phyloP scores from a whole-genome alignment of 805 yeast genomes.

The Candida verbasci region DNA sequence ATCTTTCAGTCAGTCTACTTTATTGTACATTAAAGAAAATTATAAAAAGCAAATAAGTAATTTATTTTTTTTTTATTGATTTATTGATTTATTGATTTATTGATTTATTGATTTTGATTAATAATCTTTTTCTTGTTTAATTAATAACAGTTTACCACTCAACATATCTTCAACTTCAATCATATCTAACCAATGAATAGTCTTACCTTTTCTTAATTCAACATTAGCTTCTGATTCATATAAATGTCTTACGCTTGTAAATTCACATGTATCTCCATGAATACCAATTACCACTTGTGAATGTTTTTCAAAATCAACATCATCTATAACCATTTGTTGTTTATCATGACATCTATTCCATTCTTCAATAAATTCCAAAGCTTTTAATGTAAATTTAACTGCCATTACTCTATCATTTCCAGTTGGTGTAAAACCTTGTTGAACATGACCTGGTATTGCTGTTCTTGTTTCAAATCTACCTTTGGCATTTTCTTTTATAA shows the following conservation, averaged over 20 bases:
- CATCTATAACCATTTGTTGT: conserved; percentile 1
- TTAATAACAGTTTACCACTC: conserved; percentile 60
- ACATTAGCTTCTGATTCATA: conserved; percentile 61
- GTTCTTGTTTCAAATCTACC: conserved; percentile 73
- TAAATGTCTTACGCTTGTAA: conserved; percentile 51
- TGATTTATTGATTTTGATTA: no score
- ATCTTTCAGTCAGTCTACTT: neutral
- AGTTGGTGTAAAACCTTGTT: conserved; percentile 77
- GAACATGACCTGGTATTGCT: conserved; percentile 84
- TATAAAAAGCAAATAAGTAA: no score
- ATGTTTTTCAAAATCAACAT: neutral
- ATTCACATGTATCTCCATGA: conserved; percentile 59
- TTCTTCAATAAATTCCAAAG: conserved; percentile 65
- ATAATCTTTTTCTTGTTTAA: conserved; percentile 4
- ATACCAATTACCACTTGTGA: conserved; percentile 64
- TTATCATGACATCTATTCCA: conserved; percentile 12
- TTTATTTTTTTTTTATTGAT: no score
- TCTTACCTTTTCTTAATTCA: conserved; percentile 58
- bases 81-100: no score
- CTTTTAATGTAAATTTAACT: conserved; percentile 63
- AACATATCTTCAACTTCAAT: conserved; percentile 59
- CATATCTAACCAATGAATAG: conserved; percentile 65
- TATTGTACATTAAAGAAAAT: neutral
- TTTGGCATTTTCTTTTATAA: conserved; percentile 57
- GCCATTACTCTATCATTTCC: conserved; percentile 76